Percentiles rank a stretch among this genome's conserved stretches.
phyloP scores from a whole-genome alignment of 2,329 filamentous ascomycete species.

The Beauveria sp. region DNA sequence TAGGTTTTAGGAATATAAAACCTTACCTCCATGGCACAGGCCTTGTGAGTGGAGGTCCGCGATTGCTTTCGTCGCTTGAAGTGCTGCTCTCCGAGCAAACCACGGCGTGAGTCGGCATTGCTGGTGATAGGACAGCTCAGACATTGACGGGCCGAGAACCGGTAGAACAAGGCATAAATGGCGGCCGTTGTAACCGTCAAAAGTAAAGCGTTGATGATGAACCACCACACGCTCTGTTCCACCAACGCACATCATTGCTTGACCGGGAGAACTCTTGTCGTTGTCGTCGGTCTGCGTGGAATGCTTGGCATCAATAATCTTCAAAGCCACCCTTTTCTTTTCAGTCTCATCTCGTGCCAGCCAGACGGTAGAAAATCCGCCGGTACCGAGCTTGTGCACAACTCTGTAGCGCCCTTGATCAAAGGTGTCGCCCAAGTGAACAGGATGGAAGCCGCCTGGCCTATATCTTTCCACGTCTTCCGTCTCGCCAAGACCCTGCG shows the following conservation, averaged over 20 bases:
- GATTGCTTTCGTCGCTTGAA: conserved; percentile 16
- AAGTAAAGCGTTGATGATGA: conserved; percentile 11
- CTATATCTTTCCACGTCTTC: conserved; percentile 20
- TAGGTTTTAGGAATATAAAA: neutral
- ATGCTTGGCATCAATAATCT: conserved; percentile 17
- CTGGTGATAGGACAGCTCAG: conserved; percentile 12
- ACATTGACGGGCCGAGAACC: conserved; percentile 16
- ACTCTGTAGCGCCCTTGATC: conserved; percentile 31
- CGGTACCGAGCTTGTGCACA: conserved; percentile 34
- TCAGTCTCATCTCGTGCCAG: conserved; percentile 25
- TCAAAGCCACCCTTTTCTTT: conserved; percentile 18
- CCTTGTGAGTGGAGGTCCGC: conserved; percentile 16
- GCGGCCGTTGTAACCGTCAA: conserved; percentile 20
- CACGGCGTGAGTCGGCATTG: conserved; percentile 14
- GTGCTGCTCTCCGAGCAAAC: conserved; percentile 9
- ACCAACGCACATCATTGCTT: neutral
- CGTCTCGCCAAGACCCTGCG: conserved; percentile 8
- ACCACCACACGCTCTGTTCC: conserved; percentile 7
- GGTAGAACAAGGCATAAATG: conserved; percentile 21
- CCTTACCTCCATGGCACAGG: conserved; percentile 21
- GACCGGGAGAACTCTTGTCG: neutral
- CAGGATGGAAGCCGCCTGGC: conserved; percentile 34
- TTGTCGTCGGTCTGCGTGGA: conserved; percentile 6
- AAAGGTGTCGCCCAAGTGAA: conserved; percentile 30
- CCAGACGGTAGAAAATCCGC: conserved; percentile 37